Conservation (phyloP, 352 stramenopile species). For the Phytophthora lateralis region DNA sequence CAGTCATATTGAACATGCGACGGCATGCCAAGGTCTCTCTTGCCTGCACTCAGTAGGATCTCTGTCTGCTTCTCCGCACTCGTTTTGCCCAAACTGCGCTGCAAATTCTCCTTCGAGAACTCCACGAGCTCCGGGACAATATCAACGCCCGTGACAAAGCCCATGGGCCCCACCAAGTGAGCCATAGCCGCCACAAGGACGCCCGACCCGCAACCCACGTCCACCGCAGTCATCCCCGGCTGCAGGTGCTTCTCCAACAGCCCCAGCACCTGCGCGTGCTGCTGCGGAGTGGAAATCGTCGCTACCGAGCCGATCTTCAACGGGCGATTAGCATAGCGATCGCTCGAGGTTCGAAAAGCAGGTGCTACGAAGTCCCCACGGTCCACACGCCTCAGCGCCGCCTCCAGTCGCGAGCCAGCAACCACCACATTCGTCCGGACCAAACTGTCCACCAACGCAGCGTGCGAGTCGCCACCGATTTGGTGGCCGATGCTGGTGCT, state of each 20-base stretch:
- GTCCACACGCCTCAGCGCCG: conserved; percentile 68
- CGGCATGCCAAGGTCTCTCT: conserved; percentile 44
- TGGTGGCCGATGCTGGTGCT: conserved; percentile 86
- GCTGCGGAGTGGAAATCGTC: conserved; percentile 88
- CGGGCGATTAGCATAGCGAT: conserved; percentile 74
- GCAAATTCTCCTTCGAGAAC: conserved; percentile 71
- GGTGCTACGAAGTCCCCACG: conserved; percentile 61
- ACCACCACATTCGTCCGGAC: conserved; percentile 74
- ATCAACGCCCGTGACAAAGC: conserved; percentile 70
- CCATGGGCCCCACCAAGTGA: conserved; percentile 59
- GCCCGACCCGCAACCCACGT: conserved; percentile 84
- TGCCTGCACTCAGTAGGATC: conserved; percentile 53
- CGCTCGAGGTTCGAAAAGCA: conserved; percentile 27
- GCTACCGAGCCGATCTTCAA: conserved; percentile 80
- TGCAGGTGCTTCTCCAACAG: conserved; percentile 72
- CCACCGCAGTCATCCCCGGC: conserved; percentile 62
- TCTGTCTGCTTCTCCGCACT: conserved; percentile 41
- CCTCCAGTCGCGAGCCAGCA: conserved; percentile 59
- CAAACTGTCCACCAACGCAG: conserved; percentile 74
- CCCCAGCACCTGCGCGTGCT: conserved; percentile 80
- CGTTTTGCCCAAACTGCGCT: conserved; percentile 47
- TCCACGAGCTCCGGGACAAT: conserved; percentile 80
- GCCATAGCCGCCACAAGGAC: conserved; percentile 82
- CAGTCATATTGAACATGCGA: conserved; percentile 56
- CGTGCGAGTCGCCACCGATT: conserved; percentile 75